Evolutionary conservation across 1,284 basidiomycete species (phyloP).

Genomic region (Microbotryomycetes sp.): DNA sequence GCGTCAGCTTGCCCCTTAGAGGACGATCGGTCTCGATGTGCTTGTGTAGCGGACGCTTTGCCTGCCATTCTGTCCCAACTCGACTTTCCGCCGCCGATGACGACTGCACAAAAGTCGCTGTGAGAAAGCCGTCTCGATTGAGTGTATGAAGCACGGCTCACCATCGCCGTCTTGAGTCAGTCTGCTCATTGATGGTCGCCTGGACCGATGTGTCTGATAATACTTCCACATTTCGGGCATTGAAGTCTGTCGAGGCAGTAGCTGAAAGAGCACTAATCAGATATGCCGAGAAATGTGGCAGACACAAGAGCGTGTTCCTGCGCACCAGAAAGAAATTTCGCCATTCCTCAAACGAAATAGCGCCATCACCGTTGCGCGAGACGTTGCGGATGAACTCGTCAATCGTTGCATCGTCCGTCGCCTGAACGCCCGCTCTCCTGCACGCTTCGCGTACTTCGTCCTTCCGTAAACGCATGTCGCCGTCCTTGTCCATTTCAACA

Average conservation of each 20-base stretch:
- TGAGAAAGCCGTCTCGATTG: background rate
- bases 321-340: conserved; percentile 70
- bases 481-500: conserved; percentile 20
- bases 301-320: background rate
- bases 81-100: conserved; percentile 51
- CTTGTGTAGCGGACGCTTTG: too few species aligned
- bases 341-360: conserved; percentile 74
- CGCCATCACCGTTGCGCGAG: conserved; percentile 21
- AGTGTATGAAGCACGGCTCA: background rate
- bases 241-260: conserved; percentile 72
- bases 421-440: conserved; percentile 23
- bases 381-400: conserved; percentile 28
- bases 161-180: conserved; percentile 33
- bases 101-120: conserved; percentile 29
- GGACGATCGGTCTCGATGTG: background rate
- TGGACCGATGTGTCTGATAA: conserved; percentile 23
- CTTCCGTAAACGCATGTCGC: conserved; percentile 18
- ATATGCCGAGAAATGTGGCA: background rate
- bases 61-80: conserved; percentile 15
- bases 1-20: background rate
- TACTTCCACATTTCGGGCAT: conserved; percentile 71
- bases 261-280: too few species aligned
- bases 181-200: conserved; percentile 26
- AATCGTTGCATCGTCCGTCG: conserved; percentile 12
- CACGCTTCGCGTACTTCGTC: conserved; percentile 22